phyloP scores from a whole-genome alignment of 2,329 filamentous ascomycete genomes.

The Talaromyces pinophilus region DNA sequence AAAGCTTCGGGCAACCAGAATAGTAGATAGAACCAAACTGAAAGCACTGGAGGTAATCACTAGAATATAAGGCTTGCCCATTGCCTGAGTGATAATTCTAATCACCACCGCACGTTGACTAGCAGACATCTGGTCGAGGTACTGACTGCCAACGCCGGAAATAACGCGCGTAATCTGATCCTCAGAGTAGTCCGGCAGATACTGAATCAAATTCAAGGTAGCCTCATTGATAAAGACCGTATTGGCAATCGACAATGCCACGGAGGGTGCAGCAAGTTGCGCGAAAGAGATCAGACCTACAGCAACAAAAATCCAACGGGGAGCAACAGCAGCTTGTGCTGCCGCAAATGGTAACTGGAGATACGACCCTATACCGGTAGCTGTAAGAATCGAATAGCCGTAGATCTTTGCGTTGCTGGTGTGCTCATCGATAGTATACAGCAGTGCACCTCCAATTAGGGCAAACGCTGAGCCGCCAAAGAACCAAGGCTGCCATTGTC shows the following conservation, averaged over 20 bases:
- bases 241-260: neutral
- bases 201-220: neutral
- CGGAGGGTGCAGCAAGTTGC: neutral
- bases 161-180: neutral
- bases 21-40: neutral
- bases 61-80: neutral
- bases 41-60: neutral
- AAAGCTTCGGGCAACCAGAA: neutral
- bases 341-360: constrained; percentile 27
- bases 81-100: neutral
- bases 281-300: neutral
- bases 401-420: constrained; percentile 29
- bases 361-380: constrained; percentile 27
- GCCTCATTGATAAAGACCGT: neutral
- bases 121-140: neutral
- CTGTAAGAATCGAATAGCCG: constrained; percentile 30
- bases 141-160: neutral
- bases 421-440: constrained; percentile 26
- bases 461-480: constrained; percentile 28
- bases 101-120: neutral
- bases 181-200: neutral
- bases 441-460: constrained; percentile 28
- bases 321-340: constrained; percentile 18
- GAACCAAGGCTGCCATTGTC: constrained; percentile 31
- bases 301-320: neutral